Evolutionary conservation across 2,329 filamentous ascomycete genomes (phyloP).

Genomic region (Stemphylium lycopersici): DNA sequence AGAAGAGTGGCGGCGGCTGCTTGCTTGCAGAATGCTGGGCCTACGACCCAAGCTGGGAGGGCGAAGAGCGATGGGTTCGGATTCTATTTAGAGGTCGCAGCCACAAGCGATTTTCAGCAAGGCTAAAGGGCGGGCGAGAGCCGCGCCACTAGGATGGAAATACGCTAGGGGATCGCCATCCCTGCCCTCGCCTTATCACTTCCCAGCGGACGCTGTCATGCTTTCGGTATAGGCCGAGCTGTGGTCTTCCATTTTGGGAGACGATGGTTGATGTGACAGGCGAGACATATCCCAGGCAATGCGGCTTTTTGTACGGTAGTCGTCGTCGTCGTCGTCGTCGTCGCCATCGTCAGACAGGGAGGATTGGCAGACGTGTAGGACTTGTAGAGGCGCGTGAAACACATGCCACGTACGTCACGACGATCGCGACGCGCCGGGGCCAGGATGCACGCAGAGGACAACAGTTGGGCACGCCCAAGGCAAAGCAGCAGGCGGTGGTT

Average conservation of each 20-base stretch:
- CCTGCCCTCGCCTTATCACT: conserved; percentile 18
- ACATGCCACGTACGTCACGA: conserved; percentile 16
- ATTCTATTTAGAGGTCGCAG: no score
- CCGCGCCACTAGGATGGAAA: no score
- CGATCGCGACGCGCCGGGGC: conserved; percentile 13
- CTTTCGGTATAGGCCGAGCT: conserved; percentile 6
- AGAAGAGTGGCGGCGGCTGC: neutral
- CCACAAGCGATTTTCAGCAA: no score
- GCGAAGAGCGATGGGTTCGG: no score
- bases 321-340: neutral
- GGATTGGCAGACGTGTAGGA: neutral
- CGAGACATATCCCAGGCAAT: neutral
- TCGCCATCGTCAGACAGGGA: neutral
- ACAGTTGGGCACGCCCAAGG: neutral
- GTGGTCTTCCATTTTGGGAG: conserved; percentile 1
- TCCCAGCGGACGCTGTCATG: conserved; percentile 9
- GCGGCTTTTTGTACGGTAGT: neutral
- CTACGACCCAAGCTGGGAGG: no score
- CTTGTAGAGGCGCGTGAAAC: conserved; percentile 9
- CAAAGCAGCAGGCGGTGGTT: neutral
- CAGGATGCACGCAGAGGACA: conserved; percentile 3
- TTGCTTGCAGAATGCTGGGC: no score
- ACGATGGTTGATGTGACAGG: neutral
- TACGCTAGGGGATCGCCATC: neutral
- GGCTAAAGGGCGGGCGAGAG: neutral